phyloP scores from a whole-genome alignment of 2,329 filamentous ascomycete species.

The Arachnomyces sp. region DNA sequence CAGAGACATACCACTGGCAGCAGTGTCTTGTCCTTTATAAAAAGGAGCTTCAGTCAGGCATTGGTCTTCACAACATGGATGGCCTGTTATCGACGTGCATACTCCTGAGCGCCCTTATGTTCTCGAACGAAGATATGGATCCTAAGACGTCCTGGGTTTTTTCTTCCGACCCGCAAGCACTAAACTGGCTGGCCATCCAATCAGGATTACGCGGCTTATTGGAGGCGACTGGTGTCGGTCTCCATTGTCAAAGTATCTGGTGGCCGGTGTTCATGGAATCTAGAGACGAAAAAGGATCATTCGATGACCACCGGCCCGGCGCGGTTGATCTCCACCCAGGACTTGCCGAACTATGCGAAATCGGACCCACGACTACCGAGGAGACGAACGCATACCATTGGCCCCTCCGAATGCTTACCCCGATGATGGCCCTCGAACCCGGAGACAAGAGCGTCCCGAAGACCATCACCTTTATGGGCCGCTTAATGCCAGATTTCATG shows the following conservation, averaged over 20 bases:
- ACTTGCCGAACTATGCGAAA: constrained; percentile 28
- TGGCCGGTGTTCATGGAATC: constrained; percentile 23
- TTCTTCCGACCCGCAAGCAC: constrained; percentile 20
- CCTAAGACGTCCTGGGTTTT: constrained; percentile 30
- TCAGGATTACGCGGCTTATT: constrained; percentile 27
- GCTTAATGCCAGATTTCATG: constrained; percentile 23
- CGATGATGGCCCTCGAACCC: constrained; percentile 23
- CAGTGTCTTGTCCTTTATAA: constrained; percentile 29
- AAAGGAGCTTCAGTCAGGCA: constrained; percentile 19
- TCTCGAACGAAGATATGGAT: constrained; percentile 23
- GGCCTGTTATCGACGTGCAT: constrained; percentile 31
- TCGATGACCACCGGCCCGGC: constrained; percentile 22
- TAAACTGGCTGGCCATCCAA: constrained; percentile 32
- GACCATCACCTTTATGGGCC: constrained; percentile 29
- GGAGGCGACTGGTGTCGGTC: constrained; percentile 16
- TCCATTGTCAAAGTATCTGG: constrained; percentile 28
- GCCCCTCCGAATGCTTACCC: constrained; percentile 28
- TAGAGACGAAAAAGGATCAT: constrained; percentile 15
- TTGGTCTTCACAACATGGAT: constrained; percentile 29
- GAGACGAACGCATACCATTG: constrained; percentile 30
- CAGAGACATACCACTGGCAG: constrained; percentile 32
- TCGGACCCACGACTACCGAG: constrained; percentile 22
- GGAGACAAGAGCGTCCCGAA: constrained; percentile 16
- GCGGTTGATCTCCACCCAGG: constrained; percentile 21
- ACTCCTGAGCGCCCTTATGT: constrained; percentile 29